These are phyloP conservation scores for Striga hermonthica DNA, from an alignment of 305 asterid species.

Conservation along the genomic window DNA sequence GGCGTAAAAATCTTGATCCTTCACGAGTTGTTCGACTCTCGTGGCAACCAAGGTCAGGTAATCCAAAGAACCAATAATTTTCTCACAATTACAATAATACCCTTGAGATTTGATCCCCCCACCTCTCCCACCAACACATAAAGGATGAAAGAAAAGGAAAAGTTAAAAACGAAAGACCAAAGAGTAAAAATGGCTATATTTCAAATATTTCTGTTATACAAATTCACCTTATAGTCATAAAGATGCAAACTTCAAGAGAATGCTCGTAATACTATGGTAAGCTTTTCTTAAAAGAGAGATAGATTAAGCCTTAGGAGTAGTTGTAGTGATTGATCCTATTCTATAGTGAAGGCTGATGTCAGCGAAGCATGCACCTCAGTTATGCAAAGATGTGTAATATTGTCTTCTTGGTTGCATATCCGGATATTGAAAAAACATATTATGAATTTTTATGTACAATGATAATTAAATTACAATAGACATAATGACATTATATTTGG, in stretches of 20 bases:
- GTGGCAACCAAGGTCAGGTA: conserved; percentile 98
- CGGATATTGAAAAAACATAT: not conserved
- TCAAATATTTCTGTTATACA: too few relatives aligned
- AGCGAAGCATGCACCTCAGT: not conserved
- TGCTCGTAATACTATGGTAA: too few relatives aligned
- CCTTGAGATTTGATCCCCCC: not conserved
- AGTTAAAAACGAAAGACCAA: too few relatives aligned
- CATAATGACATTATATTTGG: conserved; percentile 37
- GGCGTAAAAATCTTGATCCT: conserved; percentile 46
- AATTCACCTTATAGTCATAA: too few relatives aligned
- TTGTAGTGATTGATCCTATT: not conserved
- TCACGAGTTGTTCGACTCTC: conserved; percentile 61
- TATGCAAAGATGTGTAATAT: not conserved
- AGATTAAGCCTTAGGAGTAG: not conserved
- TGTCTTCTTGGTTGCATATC: too few relatives aligned
- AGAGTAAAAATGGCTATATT: too few relatives aligned
- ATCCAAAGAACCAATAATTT: conserved; percentile 32
- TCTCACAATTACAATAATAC: conserved; percentile 25
- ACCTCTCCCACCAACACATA: too few relatives aligned
- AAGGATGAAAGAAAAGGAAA: too few relatives aligned
- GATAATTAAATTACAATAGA: conserved; percentile 16
- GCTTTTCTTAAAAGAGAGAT: too few relatives aligned
- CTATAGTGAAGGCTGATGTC: not conserved
- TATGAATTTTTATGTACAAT: not conserved
- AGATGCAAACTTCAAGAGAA: too few relatives aligned